A percentile compares a stretch with the other conserved stretches of the same genome.
Conservation (phyloP, 331 rosid species). For the Phaseolus coccineus region DNA sequence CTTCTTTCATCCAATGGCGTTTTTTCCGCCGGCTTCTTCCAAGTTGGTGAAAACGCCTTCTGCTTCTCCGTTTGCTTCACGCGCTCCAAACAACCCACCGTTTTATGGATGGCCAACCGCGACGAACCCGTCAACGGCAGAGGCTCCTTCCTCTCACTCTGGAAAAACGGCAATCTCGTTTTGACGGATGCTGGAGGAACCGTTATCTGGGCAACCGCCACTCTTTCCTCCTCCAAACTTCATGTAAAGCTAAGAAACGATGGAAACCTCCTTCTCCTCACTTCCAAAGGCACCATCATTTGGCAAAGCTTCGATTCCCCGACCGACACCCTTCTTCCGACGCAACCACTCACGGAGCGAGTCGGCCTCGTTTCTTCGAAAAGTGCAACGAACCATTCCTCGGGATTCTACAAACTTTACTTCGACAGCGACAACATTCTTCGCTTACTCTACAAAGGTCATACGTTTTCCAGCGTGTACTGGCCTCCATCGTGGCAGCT, state of each 20-base stretch:
- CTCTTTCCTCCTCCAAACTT: background rate
- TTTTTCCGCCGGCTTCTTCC: conserved; percentile 55
- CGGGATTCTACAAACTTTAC: conserved; percentile 57
- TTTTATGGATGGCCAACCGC: conserved; percentile 62
- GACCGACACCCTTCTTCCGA: conserved; percentile 52
- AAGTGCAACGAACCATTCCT: conserved; percentile 47
- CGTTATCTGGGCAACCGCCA: conserved; percentile 43
- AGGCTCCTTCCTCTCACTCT: conserved; percentile 41
- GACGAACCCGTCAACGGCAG: conserved; percentile 54
- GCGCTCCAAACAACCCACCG: conserved; percentile 45
- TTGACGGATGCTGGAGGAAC: conserved; percentile 45
- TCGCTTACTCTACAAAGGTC: conserved; percentile 35
- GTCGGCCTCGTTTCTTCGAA: conserved; percentile 47
- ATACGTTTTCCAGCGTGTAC: conserved; percentile 43
- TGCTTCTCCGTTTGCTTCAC: conserved; percentile 51
- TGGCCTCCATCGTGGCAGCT: conserved; percentile 43
- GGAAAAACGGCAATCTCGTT: conserved; percentile 46
- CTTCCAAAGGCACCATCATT: conserved; percentile 4
- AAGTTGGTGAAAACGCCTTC: conserved; percentile 59
- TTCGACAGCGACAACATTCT: conserved; percentile 56
- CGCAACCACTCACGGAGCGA: conserved; percentile 44
- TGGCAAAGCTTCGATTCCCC: conserved; percentile 66
- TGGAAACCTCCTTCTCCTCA: conserved; percentile 52
- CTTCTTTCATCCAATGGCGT: conserved; percentile 50
- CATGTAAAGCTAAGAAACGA: conserved; percentile 44